These are phyloP conservation scores for Pichia membranifaciens DNA, from an alignment of 805 yeast species.

Conservation along the genomic window DNA sequence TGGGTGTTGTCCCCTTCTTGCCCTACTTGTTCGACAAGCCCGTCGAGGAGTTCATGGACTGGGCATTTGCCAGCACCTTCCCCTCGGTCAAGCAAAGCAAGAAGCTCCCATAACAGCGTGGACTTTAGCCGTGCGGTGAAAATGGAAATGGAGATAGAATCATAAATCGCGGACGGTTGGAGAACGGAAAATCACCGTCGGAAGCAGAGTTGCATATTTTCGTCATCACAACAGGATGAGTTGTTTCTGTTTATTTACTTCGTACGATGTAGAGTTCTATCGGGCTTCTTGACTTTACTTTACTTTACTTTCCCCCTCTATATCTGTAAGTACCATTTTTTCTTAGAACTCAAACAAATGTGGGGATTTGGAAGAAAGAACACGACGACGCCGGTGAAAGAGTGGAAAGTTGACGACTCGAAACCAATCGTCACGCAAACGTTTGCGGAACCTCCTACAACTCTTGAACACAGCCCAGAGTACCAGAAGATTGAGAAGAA, in stretches of 20 bases:
- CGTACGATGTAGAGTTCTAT: too few species aligned
- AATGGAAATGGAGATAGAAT: too few species aligned
- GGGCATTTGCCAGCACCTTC: constrained; percentile 39
- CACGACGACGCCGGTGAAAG: constrained; percentile 14
- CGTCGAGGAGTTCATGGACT: constrained; percentile 64
- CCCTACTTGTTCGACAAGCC: constrained; percentile 83
- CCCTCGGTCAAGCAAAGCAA: not conserved
- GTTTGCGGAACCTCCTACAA: constrained; percentile 45
- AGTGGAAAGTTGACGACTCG: constrained; percentile 25
- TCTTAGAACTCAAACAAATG: constrained; percentile 14
- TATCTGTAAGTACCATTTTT: too few species aligned
- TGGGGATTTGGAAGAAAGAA: constrained; percentile 26
- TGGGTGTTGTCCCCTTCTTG: constrained; percentile 68
- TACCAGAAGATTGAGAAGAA: constrained; percentile 41
- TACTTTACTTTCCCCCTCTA: too few species aligned
- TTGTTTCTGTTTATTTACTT: too few species aligned
- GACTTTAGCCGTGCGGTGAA: too few species aligned
- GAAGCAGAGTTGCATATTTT: too few species aligned
- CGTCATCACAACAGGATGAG: too few species aligned
- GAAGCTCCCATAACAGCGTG: not conserved
- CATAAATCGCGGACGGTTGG: too few species aligned
- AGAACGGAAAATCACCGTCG: too few species aligned
- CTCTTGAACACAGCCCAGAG: constrained; percentile 30
- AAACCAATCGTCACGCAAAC: constrained; percentile 35
- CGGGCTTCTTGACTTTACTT: too few species aligned